These are phyloP conservation scores for Mycena haematopus DNA, from an alignment of 768 basidiomycete genomes.

Conservation along the genomic window DNA sequence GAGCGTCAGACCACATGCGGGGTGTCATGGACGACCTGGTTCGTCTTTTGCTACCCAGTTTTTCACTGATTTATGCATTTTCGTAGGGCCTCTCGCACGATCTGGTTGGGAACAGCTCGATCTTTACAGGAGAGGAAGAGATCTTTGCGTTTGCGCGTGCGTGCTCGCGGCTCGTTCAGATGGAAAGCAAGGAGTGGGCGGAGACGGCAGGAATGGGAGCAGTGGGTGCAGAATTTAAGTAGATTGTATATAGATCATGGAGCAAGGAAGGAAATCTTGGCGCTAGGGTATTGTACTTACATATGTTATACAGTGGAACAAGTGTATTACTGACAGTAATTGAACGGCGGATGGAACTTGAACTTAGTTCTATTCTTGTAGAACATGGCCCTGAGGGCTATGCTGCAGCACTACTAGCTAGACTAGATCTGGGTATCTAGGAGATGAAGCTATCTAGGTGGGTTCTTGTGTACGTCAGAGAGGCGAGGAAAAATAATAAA, in stretches of 20 bases:
- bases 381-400: no score
- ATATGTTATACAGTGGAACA: no score
- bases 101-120: slow-evolving; percentile 79
- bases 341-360: no score
- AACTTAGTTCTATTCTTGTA: no score
- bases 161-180: slow-evolving; percentile 84
- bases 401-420: no score
- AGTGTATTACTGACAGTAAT: no score
- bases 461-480: no score
- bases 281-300: no score
- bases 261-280: neutral
- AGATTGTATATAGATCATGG: neutral
- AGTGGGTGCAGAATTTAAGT: slow-evolving; percentile 13
- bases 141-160: slow-evolving; percentile 96
- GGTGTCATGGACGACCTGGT: slow-evolving; percentile 97
- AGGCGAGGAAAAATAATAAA: no score
- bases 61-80: slow-evolving; percentile 16
- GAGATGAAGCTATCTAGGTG: no score
- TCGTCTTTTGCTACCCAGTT: slow-evolving; percentile 28
- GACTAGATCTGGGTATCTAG: no score
- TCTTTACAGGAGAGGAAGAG: slow-evolving; percentile 97
- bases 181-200: slow-evolving; percentile 91
- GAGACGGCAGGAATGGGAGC: slow-evolving; percentile 49
- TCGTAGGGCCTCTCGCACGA: slow-evolving; percentile 78
- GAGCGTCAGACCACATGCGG: slow-evolving; percentile 84